Conservation (phyloP, 2,329 filamentous ascomycete genomes). For the Leptographium radiaticola region DNA sequence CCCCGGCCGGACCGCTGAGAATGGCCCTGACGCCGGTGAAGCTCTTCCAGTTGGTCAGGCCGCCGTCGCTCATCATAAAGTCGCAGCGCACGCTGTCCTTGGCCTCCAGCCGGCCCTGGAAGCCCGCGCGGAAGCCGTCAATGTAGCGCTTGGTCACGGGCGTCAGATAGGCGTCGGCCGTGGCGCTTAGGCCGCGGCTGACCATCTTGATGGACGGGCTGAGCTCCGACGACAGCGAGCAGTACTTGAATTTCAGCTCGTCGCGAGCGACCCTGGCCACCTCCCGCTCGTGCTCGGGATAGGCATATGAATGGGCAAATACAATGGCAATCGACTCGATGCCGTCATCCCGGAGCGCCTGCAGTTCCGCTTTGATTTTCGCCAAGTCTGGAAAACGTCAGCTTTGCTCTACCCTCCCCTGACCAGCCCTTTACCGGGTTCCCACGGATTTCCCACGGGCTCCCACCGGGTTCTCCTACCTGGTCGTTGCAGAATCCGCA, state of each 20-base stretch:
- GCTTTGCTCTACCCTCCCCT: too few species aligned
- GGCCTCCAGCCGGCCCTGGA: slow-evolving; percentile 45
- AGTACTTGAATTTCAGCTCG: too few species aligned
- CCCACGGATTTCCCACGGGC: too few species aligned
- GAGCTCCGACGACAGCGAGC: too few species aligned
- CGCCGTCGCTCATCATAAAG: slow-evolving; percentile 58
- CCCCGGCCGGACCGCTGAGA: slow-evolving; percentile 56
- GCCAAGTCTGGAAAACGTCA: too few species aligned
- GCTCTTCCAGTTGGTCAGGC: slow-evolving; percentile 10
- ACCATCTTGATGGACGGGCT: too few species aligned
- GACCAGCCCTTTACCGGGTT: too few species aligned
- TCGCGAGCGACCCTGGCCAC: too few species aligned
- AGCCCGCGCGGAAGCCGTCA: slow-evolving; percentile 47
- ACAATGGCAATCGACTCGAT: slow-evolving; percentile 32
- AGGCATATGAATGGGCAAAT: slow-evolving; percentile 35
- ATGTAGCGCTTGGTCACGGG: slow-evolving; percentile 61
- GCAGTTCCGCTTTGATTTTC: slow-evolving; percentile 46
- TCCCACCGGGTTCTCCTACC: slow-evolving; percentile 36
- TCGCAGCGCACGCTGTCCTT: slow-evolving; percentile 39
- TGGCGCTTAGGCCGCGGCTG: too few species aligned
- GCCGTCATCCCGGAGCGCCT: slow-evolving; percentile 53
- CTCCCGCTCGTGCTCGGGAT: too few species aligned
- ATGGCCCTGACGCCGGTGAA: slow-evolving; percentile 37
- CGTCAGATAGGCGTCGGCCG: slow-evolving; percentile 61
- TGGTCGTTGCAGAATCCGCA: neutral